These are phyloP conservation scores for Mycena venus DNA, from an alignment of 768 basidiomycete species.

Conservation along the genomic window DNA sequence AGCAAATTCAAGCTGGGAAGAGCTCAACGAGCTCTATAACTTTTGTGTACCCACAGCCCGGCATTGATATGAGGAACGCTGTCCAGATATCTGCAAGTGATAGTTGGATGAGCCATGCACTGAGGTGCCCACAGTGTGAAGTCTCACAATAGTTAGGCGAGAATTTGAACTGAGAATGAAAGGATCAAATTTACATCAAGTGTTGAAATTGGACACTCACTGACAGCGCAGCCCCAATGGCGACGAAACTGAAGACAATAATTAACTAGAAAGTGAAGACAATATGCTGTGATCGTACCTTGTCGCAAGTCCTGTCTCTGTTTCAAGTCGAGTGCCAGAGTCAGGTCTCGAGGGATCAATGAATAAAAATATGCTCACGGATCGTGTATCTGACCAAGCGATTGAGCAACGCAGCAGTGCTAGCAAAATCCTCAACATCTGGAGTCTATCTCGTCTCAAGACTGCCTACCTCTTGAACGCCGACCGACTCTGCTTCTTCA, in stretches of 20 bases:
- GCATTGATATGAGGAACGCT: not conserved
- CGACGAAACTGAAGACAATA: not conserved
- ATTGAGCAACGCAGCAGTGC: constrained; percentile 3
- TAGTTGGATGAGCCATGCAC: too few species aligned
- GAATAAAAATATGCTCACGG: not conserved
- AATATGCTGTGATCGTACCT: not conserved
- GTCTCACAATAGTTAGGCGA: not conserved
- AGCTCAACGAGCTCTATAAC: too few species aligned
- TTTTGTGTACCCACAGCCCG: not conserved
- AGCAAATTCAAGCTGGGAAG: not conserved
- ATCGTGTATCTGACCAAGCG: constrained; percentile 14
- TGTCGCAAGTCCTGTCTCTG: not conserved
- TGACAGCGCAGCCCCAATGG: not conserved
- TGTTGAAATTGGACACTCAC: not conserved
- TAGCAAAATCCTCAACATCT: too few species aligned
- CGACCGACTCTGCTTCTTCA: not conserved
- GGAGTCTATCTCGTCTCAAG: too few species aligned
- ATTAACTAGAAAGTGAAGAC: not conserved
- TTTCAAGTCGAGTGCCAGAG: not conserved
- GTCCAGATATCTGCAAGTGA: not conserved
- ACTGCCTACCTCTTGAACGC: not conserved
- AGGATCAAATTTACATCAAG: not conserved
- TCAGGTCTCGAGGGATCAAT: not conserved
- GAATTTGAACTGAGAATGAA: not conserved
- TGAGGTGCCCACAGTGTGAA: too few species aligned